A percentile compares a stretch with the other conserved stretches of the same genome.
Evolutionary conservation across 805 yeast species (phyloP).

Genomic region (Tetrapisispora nanseiensis): DNA sequence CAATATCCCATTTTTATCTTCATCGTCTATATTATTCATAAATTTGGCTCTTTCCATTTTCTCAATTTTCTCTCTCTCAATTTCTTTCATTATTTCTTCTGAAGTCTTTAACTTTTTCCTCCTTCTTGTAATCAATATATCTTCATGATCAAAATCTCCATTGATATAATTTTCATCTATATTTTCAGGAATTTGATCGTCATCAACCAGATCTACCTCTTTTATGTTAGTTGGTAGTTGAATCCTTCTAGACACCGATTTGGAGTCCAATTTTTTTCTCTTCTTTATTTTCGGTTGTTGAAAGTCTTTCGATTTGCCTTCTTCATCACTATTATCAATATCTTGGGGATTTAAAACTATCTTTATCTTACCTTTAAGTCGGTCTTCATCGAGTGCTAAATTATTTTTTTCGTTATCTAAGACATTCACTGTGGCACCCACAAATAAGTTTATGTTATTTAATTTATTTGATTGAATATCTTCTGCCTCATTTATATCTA

Average conservation of each 20-base stretch:
- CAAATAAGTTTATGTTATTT: slow-evolving; percentile 12
- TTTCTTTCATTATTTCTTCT: slow-evolving; percentile 31
- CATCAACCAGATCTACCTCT: slow-evolving; percentile 28
- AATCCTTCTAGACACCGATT: slow-evolving; percentile 21
- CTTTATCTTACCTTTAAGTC: slow-evolving; percentile 6
- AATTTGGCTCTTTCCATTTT: slow-evolving; percentile 12
- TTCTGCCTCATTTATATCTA: slow-evolving; percentile 15
- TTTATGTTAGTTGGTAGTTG: slow-evolving; percentile 24
- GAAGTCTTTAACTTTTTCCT: slow-evolving; percentile 4
- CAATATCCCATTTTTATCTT: slow-evolving; percentile 14
- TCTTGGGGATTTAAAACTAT: slow-evolving; percentile 17
- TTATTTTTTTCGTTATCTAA: slow-evolving; percentile 12
- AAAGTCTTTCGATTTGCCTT: slow-evolving; percentile 27
- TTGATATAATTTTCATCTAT: slow-evolving; percentile 20
- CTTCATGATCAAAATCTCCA: not conserved
- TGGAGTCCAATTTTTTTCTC: slow-evolving; percentile 31
- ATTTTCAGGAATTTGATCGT: slow-evolving; percentile 19
- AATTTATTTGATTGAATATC: slow-evolving; percentile 13
- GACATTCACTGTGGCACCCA: slow-evolving; percentile 12
- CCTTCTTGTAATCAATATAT: slow-evolving; percentile 18
- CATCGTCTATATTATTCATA: slow-evolving; percentile 7
- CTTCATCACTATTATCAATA: slow-evolving; percentile 8
- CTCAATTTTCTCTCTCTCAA: slow-evolving; percentile 25
- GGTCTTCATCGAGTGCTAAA: not conserved
- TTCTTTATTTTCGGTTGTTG: slow-evolving; percentile 32